Base-by-base conservation (phyloP, 169 alveolate species). In the Theileria orientalis region DNA sequence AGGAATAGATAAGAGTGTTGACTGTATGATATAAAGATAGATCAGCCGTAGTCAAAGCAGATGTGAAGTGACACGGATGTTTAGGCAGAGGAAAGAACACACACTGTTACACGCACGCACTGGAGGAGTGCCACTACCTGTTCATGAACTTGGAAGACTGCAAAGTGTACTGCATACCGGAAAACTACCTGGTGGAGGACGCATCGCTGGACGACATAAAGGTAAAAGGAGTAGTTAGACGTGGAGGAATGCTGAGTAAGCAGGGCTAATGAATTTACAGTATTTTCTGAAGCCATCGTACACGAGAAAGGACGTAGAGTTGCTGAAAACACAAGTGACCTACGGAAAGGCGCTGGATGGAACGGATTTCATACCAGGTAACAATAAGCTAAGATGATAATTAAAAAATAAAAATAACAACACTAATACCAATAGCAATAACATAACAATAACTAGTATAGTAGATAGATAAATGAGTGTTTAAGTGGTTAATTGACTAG, bases 111-210 rank as follows among this genome's bases (percentile, higher is more conserved):
- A 94, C 93, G 25, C 99, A 98, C 78, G 95, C 99, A 33, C 79
- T 98, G 49, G 98, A 96, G 86, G 94, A 94, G 69, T 86, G 93
- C 25, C 99, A 98, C 86, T 98, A 96, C 85, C 91, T 97, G 64
- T 97, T 94, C 89, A 95, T 97, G 51, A 96, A 96, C 78, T 84
- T 97, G 59, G 91, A 93, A 59, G 93, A 94, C 62, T 88, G 96
- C 72, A 91, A 79, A 68, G 94, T 96, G 68, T 95, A 89, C 85
- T 96, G 99, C 80, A 86, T 98, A 0, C 99, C 99, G 25, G 99
- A 98, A 73, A 95, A 95, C 64, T 97, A 96, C 83, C 98, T 93
- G 73, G 96, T 98, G 33, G 91, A 91, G 32, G 99, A 98, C 67
- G 96, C 95, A 47, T 95, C 99, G 30, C 89, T 97, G 59, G 94